Evolutionary conservation across 1,139 yeast genomes (phyloP), one percentile per base, ranked within the genome.

Genomic region (Taphrina confusa): DNA sequence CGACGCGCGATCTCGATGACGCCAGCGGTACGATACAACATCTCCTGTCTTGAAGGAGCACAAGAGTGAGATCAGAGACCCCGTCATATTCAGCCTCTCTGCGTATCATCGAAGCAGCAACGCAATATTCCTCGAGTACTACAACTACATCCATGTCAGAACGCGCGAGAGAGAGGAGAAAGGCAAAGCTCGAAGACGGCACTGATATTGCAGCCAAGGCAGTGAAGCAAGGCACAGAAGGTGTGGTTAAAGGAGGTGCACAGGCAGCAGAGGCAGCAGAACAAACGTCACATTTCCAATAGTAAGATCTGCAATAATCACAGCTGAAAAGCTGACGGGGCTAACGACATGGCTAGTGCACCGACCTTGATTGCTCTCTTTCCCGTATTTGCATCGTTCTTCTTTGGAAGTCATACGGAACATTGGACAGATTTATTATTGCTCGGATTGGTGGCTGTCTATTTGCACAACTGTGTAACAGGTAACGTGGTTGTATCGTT

Each of bases 391-490:
- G 60, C 54, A 16, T 36, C 40, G 16, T 40, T 56, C 37, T 34
- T 56, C 40, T 49, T 46, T 22, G 60, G 60, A 2, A 44, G 52
- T n/a, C 54, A 46, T 20, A 36, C 45, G 47, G 56, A 39, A 27
- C 46, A 39, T 37, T 50, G 56, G 56, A 56, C 60, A 12, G 60
- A 56, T 16, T 14, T 56, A 9, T 28, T 46, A 4, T 25, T 56
- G 30, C 54, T 56, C n/a, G 44, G 27, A 6, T 22, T 56, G 31
- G 60, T 56, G 20, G 60, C 60, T 3, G 50, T 56, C 8, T 56
- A 56, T n/a, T 40, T 56, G 33, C 54, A 47, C 39, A 46, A 56
- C 33, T 47, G 54, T 37, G 60, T 56, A 22, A 36, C 54, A n/a
- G 45, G 56, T 50, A 11, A 5, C 46, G 4, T 2, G 47, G 14